Base-by-base conservation (phyloP, 805 yeast species). In the Saturnispora saitoi region DNA sequence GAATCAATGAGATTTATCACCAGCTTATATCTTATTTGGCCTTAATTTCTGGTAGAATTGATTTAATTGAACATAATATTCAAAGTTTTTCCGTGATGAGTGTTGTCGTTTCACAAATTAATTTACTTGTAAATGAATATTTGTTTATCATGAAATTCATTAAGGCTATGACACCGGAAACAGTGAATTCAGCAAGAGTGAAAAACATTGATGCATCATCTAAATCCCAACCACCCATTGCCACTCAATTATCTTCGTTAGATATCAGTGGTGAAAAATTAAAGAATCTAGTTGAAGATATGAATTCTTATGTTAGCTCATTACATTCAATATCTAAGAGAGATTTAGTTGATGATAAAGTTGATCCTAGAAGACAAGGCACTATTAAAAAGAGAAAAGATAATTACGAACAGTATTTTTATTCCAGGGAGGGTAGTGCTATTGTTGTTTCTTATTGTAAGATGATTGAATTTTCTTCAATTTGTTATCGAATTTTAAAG, bases 31-130 rank as follows among this genome's bases (percentile, higher is more conserved):
- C 77, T 1, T 85, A 85, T 57, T 68, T 84, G 53, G 81, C 83
- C 2, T 58, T 86, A 54, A 75, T 85, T 9, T 70, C 83, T 14
- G 95, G 95, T n/a, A 67, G 95, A 56, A 65, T 86, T 54, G 93
- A 86, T 61, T 70, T 86, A 63, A 78, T 85, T 32, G 93, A 86
- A 58, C 83, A 81, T 56, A 85, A 84, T 59, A 73, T 80, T 4
- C 70, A 70, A 15, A 91, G 91, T 2, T 80, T 88, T 58, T 83
- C 81, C 53, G 62, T 80, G 6, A 62, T 86, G 47, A 90, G 85
- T 56, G 70, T 74, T 15, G 67, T 86, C 14, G 76, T 81, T 2
- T 86, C 82, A 56, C 93, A 86, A 55, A 72, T 85, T 39, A 81
- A 82, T 45, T 61, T 83, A 29, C 61, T 85, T 17, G 64, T 83